These are phyloP conservation scores for Tylopilus sp. DNA, from an alignment of 768 basidiomycete species.

Conservation along the genomic window DNA sequence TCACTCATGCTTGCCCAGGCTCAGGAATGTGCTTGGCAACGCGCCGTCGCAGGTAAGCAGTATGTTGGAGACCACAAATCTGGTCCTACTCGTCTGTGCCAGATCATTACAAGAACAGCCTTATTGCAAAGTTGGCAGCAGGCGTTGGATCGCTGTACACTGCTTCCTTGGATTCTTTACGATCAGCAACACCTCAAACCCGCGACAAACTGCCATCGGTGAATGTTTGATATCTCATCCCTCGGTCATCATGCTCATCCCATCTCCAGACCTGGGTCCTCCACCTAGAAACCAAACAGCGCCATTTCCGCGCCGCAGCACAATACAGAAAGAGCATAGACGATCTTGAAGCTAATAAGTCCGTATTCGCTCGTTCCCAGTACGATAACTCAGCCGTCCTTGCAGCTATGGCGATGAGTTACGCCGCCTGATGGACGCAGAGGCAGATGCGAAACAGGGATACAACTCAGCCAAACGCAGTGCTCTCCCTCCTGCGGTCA, in stretches of 20 bases:
- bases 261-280: slow-evolving; percentile 59
- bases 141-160: slow-evolving; percentile 70
- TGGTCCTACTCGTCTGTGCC: not conserved
- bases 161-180: slow-evolving; percentile 42
- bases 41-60: slow-evolving; percentile 71
- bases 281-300: slow-evolving; percentile 77
- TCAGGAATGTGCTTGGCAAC: slow-evolving; percentile 96
- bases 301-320: slow-evolving; percentile 87
- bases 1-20: slow-evolving; percentile 88
- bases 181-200: slow-evolving; percentile 41
- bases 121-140: slow-evolving; percentile 80
- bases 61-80: not conserved
- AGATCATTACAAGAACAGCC: slow-evolving; percentile 75
- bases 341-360: slow-evolving; percentile 78
- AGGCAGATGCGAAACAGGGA: slow-evolving; percentile 62
- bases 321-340: slow-evolving; percentile 88
- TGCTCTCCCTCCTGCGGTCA: slow-evolving; percentile 57
- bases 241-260: slow-evolving; percentile 11
- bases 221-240: slow-evolving; percentile 8
- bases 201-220: slow-evolving; percentile 55
- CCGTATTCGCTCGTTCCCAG: slow-evolving; percentile 13
- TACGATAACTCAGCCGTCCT: slow-evolving; percentile 6
- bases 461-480: slow-evolving; percentile 63
- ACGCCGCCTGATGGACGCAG: slow-evolving; percentile 70
- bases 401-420: slow-evolving; percentile 85